Evolutionary conservation across 2,329 filamentous ascomycete species (phyloP).

Genomic region (Grosmannia penicillata): DNA sequence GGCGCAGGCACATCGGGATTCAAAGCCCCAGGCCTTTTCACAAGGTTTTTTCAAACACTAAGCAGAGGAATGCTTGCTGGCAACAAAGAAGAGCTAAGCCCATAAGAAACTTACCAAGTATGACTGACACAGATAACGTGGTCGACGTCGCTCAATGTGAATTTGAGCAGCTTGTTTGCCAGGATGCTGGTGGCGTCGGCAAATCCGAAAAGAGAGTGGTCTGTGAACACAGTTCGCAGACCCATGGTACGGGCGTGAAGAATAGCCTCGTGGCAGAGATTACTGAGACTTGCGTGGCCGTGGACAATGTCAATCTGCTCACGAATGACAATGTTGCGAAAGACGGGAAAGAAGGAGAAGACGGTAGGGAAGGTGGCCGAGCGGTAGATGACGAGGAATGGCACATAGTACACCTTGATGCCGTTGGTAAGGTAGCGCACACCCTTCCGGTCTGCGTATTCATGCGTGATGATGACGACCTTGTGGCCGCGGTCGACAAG

Average conservation of each 20-base stretch:
- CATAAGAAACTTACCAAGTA: slow-evolving; percentile 52
- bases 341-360: slow-evolving; percentile 97
- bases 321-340: slow-evolving; percentile 87
- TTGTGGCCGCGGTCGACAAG: slow-evolving; percentile 95
- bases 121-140: slow-evolving; percentile 98
- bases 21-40: too few species aligned
- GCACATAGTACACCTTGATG: slow-evolving; percentile 95
- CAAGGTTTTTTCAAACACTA: too few species aligned
- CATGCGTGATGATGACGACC: slow-evolving; percentile 93
- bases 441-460: slow-evolving; percentile 79
- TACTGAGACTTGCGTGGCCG: slow-evolving; percentile 89
- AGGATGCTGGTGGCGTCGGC: slow-evolving; percentile 91
- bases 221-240: slow-evolving; percentile 86
- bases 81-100: background rate
- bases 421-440: slow-evolving; percentile 94
- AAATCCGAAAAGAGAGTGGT: slow-evolving; percentile 95
- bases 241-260: slow-evolving; percentile 94
- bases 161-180: slow-evolving; percentile 94
- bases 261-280: slow-evolving; percentile 86
- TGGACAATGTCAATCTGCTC: slow-evolving; percentile 96
- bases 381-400: slow-evolving; percentile 91
- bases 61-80: too few species aligned
- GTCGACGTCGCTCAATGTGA: slow-evolving; percentile 88
- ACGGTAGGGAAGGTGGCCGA: slow-evolving; percentile 89
- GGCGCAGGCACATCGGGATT: too few species aligned